Base-by-base conservation (phyloP, 108 stramenopile genomes). In the Mediolabrus comicus region DNA sequence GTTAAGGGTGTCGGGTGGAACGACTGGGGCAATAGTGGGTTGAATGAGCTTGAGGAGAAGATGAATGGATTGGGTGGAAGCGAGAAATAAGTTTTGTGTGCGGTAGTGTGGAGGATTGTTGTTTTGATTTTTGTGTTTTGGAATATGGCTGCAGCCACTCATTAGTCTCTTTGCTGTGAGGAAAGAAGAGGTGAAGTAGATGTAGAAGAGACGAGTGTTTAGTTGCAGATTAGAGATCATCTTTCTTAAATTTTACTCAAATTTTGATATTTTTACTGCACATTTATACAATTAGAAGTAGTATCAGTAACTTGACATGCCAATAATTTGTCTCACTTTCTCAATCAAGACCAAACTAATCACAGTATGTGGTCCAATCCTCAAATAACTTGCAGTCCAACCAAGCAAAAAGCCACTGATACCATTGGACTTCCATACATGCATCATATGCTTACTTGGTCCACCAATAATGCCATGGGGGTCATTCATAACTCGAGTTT, bases 1-100 rank as follows among this genome's bases (percentile, higher is more conserved):
- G 80, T 82, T 2, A 86, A 83, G 69, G 84, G 84, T 27, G 74
- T 76, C 34, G 85, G 85, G 7, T 86, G 85, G 85, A 57, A 83
- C 59, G 85, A 86, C 59, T 86, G 85, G 85, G 85, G 85, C n/a
- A 80, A 86, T 51, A 28, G 35, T 67, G 85, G 85, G 6, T 65
- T 86, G 71, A 86, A 80, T 60, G 85, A 80, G 26, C 73, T 67
- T 36, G 85, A 80, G 59, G 54, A 51, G 60, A 73, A 53, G 56
- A 38, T 75, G 38, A 71, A 76, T 70, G 62, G 69, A 38, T 35
- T 69, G 19, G 46, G 19, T 49, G 46, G 19, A 22, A 8, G 8
- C 9, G 46, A 43, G 41, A 43, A 43, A 0, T 43, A 24, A n/a
- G n/a, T n/a, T n/a, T n/a, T n/a, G n/a, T n/a, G n/a, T n/a, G n/a